Evolutionary conservation across 805 yeast species (phyloP), one percentile per base, ranked within the genome.

Genomic region (Candida boleticola): DNA sequence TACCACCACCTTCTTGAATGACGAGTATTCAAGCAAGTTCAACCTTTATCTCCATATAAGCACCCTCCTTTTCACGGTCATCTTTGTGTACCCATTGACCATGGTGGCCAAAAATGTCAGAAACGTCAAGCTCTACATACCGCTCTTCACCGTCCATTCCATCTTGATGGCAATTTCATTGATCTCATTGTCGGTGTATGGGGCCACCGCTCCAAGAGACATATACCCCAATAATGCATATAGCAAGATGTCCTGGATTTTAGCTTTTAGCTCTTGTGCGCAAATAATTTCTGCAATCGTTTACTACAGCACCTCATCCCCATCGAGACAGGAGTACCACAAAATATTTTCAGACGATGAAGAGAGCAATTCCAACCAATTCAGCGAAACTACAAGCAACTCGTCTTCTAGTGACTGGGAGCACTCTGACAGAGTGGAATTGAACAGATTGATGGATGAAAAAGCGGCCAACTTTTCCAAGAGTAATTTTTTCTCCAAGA

Each of bases 151-250:
- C 1, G 50, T 76, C 4, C 83, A 86, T 58, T 58, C 77, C 4
- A 56, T 58, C 0, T 49, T 74, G 4, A 61, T 76, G 4, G 33
- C 79, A 3, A 54, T 75, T 0, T 79, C 93, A 1, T 61, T 85
- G 41, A 47, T 80, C 5, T 29, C 41, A 16, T 30, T 38, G 17
- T 73, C 77, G 39, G 63, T 82, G 7, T 88, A 82, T 55, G 74
- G 79, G 31, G 59, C 68, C 3, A 68, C 83, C 14, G 82, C 81
- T 19, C 84, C 86, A 0, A 71, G 54, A 42, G 63, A 58, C 27
- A 66, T 88, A 52, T 92, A 88, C 58, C 96, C 96, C 1, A 71
- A 75, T 31, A 87, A 87, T 57, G 83, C 85, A 0, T 89, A 89
- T 61, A 64, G 77, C 11, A 76, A 73, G 53, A 80, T 86, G 79